Percentiles rank a stretch among this genome's conserved stretches.
These are phyloP conservation scores for Mucor plumbeus DNA, from an alignment of 371 early-diverging fungal genomes.

Conservation along the genomic window DNA sequence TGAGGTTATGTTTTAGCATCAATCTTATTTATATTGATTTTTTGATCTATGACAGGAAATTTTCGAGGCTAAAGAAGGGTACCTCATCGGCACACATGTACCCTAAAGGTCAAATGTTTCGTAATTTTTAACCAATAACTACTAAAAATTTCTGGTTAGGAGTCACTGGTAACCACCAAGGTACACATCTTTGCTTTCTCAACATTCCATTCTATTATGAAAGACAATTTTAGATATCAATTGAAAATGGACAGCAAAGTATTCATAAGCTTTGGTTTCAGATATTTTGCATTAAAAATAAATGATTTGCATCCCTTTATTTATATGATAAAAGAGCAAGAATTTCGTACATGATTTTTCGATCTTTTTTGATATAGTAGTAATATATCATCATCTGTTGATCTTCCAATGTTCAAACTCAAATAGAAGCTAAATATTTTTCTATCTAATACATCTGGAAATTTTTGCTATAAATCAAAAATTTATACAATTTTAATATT, in stretches of 20 bases:
- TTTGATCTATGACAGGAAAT: constrained; percentile 7
- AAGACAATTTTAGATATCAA: no score
- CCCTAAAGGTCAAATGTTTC: constrained; percentile 18
- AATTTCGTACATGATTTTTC: no score
- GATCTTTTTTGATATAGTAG: no score
- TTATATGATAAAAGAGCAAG: no score
- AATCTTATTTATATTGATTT: background rate
- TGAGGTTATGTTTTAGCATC: background rate
- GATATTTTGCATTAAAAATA: no score
- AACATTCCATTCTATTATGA: background rate
- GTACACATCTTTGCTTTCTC: constrained; percentile 12
- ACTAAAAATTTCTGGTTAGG: constrained; percentile 25
- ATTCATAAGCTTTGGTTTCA: no score
- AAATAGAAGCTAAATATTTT: no score
- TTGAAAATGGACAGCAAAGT: no score
- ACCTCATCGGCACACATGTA: constrained; percentile 7
- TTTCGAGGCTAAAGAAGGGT: background rate
- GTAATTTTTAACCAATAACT: constrained; percentile 20
- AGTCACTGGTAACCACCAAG: constrained; percentile 13
- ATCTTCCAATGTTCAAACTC: no score
- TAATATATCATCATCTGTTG: no score
- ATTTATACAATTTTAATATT: background rate
- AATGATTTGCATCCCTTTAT: no score
- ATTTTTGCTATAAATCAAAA: background rate
- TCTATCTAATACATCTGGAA: no score